These are phyloP conservation scores for Apodospora peruviana DNA, from an alignment of 495 filamentous ascomycete species.

Conservation along the genomic window DNA sequence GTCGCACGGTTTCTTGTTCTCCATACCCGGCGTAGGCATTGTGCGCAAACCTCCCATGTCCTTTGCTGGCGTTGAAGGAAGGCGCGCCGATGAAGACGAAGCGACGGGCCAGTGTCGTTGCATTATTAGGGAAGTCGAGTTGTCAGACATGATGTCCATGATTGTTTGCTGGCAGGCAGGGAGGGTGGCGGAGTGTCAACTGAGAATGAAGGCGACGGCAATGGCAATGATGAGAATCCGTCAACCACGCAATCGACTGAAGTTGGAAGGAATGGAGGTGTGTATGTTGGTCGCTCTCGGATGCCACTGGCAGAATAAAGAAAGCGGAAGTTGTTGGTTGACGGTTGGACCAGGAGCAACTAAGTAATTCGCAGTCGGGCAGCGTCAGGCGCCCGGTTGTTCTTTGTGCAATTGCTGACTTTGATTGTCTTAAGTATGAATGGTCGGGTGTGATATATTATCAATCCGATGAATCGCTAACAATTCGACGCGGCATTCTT, in stretches of 20 bases:
- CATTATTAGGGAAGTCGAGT: constrained; percentile 6
- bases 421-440: not conserved
- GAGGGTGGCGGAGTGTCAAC: constrained; percentile 13
- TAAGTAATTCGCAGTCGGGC: constrained; percentile 3
- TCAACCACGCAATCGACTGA: not conserved
- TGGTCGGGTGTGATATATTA: not conserved
- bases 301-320: too few relatives aligned
- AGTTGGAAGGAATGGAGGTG: not conserved
- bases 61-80: constrained; percentile 12
- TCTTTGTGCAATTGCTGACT: constrained; percentile 7
- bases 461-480: not conserved
- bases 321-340: not conserved
- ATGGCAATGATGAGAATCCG: not conserved
- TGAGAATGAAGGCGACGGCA: not conserved
- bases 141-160: constrained; percentile 20
- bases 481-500: not conserved
- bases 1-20: constrained; percentile 27
- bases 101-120: constrained; percentile 2
- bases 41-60: constrained; percentile 8
- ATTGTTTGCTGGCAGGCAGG: constrained; percentile 10
- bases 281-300: too few relatives aligned
- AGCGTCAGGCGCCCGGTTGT: constrained; percentile 8
- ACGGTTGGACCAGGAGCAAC: not conserved
- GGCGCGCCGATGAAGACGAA: constrained; percentile 3
- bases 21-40: not conserved